These are phyloP conservation scores for Phytophthora constricta DNA, from an alignment of 352 stramenopile genomes.

Conservation along the genomic window DNA sequence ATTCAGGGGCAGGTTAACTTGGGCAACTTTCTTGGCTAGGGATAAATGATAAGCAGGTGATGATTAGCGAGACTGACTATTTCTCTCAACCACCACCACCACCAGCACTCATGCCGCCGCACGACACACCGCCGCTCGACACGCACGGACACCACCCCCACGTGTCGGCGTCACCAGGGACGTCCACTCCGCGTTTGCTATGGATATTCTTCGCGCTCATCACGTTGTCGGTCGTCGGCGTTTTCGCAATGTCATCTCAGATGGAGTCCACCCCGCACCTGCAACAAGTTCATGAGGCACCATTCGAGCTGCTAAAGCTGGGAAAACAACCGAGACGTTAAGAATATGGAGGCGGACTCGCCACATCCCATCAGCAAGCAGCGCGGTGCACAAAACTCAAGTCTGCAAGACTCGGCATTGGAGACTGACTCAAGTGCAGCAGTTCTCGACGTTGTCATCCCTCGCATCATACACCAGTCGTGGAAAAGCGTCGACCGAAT, in stretches of 20 bases:
- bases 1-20: too few species aligned
- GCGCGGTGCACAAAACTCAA: not conserved
- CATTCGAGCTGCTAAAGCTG: not conserved
- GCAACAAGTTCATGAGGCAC: not conserved
- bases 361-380: not conserved
- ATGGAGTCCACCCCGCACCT: constrained; percentile 7
- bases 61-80: too few species aligned
- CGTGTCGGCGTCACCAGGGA: not conserved
- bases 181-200: constrained; percentile 17
- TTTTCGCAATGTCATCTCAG: constrained; percentile 21
- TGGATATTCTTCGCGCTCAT: constrained; percentile 34
- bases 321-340: not conserved
- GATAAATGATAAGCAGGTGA: too few species aligned
- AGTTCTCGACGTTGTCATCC: constrained; percentile 29
- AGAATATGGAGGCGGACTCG: not conserved
- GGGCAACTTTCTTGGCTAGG: too few species aligned
- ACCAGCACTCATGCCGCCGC: not conserved
- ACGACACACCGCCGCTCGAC: not conserved
- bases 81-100: too few species aligned
- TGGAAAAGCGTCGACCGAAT: constrained; percentile 54
- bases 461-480: constrained; percentile 62
- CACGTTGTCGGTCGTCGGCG: constrained; percentile 20
- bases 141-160: not conserved
- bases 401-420: not conserved
- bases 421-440: not conserved